Conservation (phyloP, 1,284 basidiomycete genomes). For the Pseudozyma sp. region DNA sequence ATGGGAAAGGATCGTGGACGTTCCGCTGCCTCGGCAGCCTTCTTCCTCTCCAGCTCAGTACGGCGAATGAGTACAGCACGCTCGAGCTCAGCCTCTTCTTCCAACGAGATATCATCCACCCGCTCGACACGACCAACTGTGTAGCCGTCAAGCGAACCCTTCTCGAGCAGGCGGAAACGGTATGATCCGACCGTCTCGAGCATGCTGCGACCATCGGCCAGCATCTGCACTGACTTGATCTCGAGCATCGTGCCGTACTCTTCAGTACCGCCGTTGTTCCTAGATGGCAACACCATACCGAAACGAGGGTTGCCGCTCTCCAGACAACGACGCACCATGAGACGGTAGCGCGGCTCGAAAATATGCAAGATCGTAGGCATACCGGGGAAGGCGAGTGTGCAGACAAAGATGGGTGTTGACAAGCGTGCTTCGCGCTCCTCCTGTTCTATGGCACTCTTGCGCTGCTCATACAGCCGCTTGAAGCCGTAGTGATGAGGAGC, state of each 20-base stretch:
- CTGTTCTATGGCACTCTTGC: slow-evolving; percentile 76
- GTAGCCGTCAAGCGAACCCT: slow-evolving; percentile 82
- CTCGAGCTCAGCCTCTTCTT: slow-evolving; percentile 54
- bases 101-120: slow-evolving; percentile 54
- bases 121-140: slow-evolving; percentile 83
- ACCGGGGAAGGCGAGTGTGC: slow-evolving; percentile 87
- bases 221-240: slow-evolving; percentile 85
- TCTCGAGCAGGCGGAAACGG: slow-evolving; percentile 85
- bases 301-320: slow-evolving; percentile 79
- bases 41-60: slow-evolving; percentile 34
- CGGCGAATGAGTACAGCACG: slow-evolving; percentile 32
- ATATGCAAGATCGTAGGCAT: slow-evolving; percentile 90
- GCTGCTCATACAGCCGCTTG: slow-evolving; percentile 70
- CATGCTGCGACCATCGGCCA: slow-evolving; percentile 87
- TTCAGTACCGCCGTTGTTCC: slow-evolving; percentile 70
- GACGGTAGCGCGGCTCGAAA: slow-evolving; percentile 88
- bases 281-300: slow-evolving; percentile 86
- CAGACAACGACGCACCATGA: slow-evolving; percentile 92
- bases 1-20: slow-evolving; percentile 14
- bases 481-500: slow-evolving; percentile 46
- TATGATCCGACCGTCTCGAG: slow-evolving; percentile 86
- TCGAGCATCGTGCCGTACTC: slow-evolving; percentile 94
- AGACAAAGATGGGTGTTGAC: slow-evolving; percentile 90
- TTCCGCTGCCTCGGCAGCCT: slow-evolving; percentile 22
- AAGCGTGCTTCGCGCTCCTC: slow-evolving; percentile 82